Base-by-base conservation (phyloP, 2,329 filamentous ascomycete species). In the Fusarium udum region DNA sequence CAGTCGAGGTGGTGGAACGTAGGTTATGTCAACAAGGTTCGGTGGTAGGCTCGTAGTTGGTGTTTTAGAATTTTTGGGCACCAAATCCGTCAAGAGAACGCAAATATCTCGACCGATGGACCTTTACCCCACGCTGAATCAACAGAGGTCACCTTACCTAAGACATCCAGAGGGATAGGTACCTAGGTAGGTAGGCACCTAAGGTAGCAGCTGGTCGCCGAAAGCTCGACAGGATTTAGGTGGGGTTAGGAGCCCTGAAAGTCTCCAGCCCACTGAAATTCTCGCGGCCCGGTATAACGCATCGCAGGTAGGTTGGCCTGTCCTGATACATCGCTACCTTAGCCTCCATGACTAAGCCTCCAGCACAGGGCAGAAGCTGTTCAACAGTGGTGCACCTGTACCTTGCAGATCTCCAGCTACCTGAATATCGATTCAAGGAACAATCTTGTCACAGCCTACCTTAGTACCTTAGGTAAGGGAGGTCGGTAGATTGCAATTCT, bases 231-330 rank as follows among this genome's bases (percentile, higher is more conserved):
- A 45, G 62, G n/a, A 34, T 36, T 39, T 58, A 74, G 68, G 72
- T 75, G 72, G 72, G 72, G 72, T 73, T 75, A 48, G 39, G 65
- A 73, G 72, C 72, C 72, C 72, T 74, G 72, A 75, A 48, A 51
- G 57, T 24, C n/a, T 46, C 39, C 37, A 51, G 34, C 34, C 39
- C 62, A 67, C 40, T 61, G 45, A 43, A 56, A 63, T 61, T 48
- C 46, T 28, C 32, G 36, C 24, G 36, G 45, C 42, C 28, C 48
- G 52, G 56, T 56, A 71, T 71, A 67, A 72, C 69, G 67, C 68
- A 72, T 72, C 63, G 39, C 37, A 51, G n/a, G 48, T 10, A 51
- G n/a, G 48, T 10, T 20, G 22, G 31, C 24, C 16, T 32, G 31
- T 16, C 49, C 18, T 56, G 49, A 58, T n/a, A 37, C 16, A 34